phyloP scores from a whole-genome alignment of 805 yeast genomes.

The Wickerhamiella qilinensis region DNA sequence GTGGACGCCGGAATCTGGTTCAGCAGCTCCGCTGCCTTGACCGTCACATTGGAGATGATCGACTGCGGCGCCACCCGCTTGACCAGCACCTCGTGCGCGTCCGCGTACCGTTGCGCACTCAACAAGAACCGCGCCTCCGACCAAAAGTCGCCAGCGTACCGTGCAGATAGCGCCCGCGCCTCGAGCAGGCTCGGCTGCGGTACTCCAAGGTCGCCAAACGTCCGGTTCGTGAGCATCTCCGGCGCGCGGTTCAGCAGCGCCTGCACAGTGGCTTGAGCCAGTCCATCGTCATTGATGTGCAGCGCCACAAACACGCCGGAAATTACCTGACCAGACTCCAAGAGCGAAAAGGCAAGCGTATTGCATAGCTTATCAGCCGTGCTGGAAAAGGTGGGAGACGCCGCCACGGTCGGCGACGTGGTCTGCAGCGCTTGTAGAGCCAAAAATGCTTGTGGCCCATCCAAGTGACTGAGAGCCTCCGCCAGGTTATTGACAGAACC shows the following conservation, averaged over 20 bases:
- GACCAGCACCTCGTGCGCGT: constrained; percentile 47
- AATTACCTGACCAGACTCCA: constrained; percentile 33
- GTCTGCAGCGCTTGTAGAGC: constrained; percentile 10
- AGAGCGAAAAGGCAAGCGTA: constrained; percentile 6
- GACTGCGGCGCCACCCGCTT: constrained; percentile 55
- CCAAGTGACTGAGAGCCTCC: constrained; percentile 6
- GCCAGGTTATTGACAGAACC: constrained; percentile 6
- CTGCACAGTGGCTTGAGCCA: constrained; percentile 18
- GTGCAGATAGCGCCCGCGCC: constrained; percentile 43
- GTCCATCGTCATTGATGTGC: constrained; percentile 35
- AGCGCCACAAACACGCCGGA: constrained; percentile 50
- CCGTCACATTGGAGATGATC: constrained; percentile 33
- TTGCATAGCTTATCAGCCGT: constrained; percentile 8
- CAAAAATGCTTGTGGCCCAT: constrained; percentile 10
- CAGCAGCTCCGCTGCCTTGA: constrained; percentile 14
- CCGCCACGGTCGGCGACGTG: neutral
- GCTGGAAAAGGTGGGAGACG: neutral
- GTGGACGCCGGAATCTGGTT: constrained; percentile 12
- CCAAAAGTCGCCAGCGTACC: constrained; percentile 34
- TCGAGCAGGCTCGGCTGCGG: constrained; percentile 29
- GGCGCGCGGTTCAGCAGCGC: constrained; percentile 3
- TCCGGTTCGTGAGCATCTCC: constrained; percentile 16
- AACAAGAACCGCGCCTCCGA: constrained; percentile 46
- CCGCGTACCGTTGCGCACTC: constrained; percentile 39
- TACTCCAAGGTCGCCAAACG: constrained; percentile 21